Percentiles rank a stretch among this genome's conserved stretches.
These are phyloP conservation scores for Silene latifolia DNA, from an alignment of 148 eudicot genomes.

Conservation along the genomic window DNA sequence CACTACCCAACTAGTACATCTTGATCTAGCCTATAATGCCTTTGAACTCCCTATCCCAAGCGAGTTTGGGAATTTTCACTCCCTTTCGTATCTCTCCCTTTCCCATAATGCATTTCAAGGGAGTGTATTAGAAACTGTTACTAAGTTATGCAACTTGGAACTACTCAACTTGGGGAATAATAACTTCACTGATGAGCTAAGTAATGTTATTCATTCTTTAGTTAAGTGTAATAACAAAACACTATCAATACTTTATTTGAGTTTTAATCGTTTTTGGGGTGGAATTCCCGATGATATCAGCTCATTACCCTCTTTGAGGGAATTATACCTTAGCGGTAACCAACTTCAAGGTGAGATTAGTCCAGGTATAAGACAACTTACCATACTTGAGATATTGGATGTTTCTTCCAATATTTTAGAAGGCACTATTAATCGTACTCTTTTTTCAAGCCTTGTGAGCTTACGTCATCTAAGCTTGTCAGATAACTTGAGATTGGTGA, in stretches of 20 bases:
- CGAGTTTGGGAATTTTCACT: conserved; percentile 3
- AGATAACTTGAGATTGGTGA: neutral
- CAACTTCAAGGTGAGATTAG: neutral
- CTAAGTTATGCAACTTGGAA: conserved; percentile 10
- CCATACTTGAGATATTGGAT: conserved; percentile 3
- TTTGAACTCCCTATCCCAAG: conserved; percentile 20
- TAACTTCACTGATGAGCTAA: neutral
- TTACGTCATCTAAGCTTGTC: neutral
- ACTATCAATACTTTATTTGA: conserved; percentile 14
- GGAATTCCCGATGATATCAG: neutral
- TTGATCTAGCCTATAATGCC: conserved; percentile 16
- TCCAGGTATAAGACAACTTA: neutral
- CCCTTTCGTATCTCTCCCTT: neutral
- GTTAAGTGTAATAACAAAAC: neutral
- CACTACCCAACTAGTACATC: conserved; percentile 16
- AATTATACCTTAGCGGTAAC: neutral
- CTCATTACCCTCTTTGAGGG: conserved; percentile 6
- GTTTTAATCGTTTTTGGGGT: conserved; percentile 1
- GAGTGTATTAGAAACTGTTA: neutral
- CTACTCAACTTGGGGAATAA: neutral
- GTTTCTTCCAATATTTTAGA: neutral
- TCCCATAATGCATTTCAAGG: conserved; percentile 2
- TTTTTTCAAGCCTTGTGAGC: neutral
- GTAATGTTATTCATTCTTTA: neutral
- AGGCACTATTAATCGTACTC: neutral